Evolutionary conservation across 345 rosid species (phyloP).

Genomic region (Lepidium didymum): DNA sequence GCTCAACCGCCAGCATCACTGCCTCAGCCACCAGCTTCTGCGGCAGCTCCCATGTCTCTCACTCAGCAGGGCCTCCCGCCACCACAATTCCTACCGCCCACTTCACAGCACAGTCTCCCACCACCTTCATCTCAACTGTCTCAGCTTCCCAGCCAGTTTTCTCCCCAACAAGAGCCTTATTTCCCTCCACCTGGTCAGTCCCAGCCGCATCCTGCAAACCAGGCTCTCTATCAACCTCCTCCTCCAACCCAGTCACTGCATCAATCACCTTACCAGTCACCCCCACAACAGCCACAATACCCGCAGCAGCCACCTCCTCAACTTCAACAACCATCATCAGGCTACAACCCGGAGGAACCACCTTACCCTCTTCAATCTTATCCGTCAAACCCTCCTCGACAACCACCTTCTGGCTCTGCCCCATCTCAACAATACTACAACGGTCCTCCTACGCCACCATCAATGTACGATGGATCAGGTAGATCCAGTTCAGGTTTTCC

Average conservation of each 20-base stretch:
- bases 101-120: slow-evolving; percentile 43
- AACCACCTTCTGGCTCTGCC: slow-evolving; percentile 43
- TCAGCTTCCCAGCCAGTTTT: slow-evolving; percentile 57
- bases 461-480: slow-evolving; percentile 51
- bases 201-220: slow-evolving; percentile 46
- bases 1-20: slow-evolving; percentile 38
- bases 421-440: slow-evolving; percentile 60
- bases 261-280: slow-evolving; percentile 55
- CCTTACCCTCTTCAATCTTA: slow-evolving; percentile 48
- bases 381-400: slow-evolving; percentile 47
- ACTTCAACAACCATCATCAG: slow-evolving; percentile 42
- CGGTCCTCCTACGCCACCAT: slow-evolving; percentile 44
- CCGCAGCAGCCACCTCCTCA: slow-evolving; percentile 54
- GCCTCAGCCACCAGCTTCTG: slow-evolving; percentile 32
- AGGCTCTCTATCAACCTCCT: slow-evolving; percentile 61
- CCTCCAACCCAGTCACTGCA: slow-evolving; percentile 50
- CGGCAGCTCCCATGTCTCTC: slow-evolving; percentile 34
- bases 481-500: slow-evolving; percentile 59
- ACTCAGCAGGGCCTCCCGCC: slow-evolving; percentile 48
- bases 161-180: slow-evolving; percentile 68
- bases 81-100: slow-evolving; percentile 26
- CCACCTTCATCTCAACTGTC: slow-evolving; percentile 45
- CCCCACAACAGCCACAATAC: slow-evolving; percentile 57
- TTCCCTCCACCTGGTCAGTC: slow-evolving; percentile 51
- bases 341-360: slow-evolving; percentile 58